A percentile compares a stretch with the other conserved stretches of the same genome.
Evolutionary conservation across 108 stramenopile genomes (phyloP).

Genomic region (Mediolabrus comicus): DNA sequence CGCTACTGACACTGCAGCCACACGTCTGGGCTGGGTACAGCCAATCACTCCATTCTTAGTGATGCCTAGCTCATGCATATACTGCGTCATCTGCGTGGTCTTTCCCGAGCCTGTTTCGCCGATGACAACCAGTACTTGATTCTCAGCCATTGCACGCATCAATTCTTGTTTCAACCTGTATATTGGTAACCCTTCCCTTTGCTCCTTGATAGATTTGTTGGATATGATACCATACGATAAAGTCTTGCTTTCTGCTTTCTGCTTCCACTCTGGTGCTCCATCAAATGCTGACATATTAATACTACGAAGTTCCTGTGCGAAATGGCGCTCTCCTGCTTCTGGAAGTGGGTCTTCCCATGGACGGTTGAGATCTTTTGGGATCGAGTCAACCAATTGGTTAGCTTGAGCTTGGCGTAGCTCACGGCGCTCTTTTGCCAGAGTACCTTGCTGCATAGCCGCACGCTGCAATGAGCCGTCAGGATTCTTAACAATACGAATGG

Average conservation of each 20-base stretch:
- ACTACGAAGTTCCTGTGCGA: slow-evolving; percentile 95
- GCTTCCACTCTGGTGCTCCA: slow-evolving; percentile 98
- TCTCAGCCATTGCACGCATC: slow-evolving; percentile 72
- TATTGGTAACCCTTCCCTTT: slow-evolving; percentile 94
- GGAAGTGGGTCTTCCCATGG: slow-evolving; percentile 99
- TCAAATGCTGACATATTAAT: slow-evolving; percentile 90
- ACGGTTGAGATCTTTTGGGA: slow-evolving; percentile 96
- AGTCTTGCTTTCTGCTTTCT: slow-evolving; percentile 93
- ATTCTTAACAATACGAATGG: slow-evolving; percentile 95
- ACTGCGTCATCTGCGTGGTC: slow-evolving; percentile 99
- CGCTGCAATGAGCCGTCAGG: slow-evolving; percentile 97
- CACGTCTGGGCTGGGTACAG: slow-evolving; percentile 98
- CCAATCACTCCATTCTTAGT: slow-evolving; percentile 93
- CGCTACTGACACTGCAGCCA: slow-evolving; percentile 97
- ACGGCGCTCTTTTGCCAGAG: slow-evolving; percentile 93
- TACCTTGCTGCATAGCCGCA: slow-evolving; percentile 94
- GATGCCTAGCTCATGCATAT: slow-evolving; percentile 94
- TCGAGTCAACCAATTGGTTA: slow-evolving; percentile 94
- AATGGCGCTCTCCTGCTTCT: slow-evolving; percentile 94
- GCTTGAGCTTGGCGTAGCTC: slow-evolving; percentile 96
- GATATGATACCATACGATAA: slow-evolving; percentile 93
- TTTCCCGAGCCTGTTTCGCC: slow-evolving; percentile 97
- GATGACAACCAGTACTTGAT: slow-evolving; percentile 95
- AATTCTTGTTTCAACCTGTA: slow-evolving; percentile 84
- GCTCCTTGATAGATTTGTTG: slow-evolving; percentile 93